phyloP scores from a whole-genome alignment of 805 yeast genomes.

The Komagataella pseudopastoris region DNA sequence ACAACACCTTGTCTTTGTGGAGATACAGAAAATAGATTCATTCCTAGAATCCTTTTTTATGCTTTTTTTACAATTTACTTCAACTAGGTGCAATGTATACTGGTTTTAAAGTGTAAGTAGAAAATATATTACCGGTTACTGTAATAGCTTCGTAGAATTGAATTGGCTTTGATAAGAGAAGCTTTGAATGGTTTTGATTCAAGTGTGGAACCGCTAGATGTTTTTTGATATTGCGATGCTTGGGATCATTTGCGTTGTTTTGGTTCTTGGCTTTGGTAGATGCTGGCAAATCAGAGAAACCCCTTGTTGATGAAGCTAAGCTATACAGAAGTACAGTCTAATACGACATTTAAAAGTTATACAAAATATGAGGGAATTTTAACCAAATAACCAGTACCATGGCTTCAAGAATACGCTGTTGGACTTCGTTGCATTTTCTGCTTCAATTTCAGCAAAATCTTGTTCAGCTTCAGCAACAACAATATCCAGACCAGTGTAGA shows the following conservation, averaged over 20 bases:
- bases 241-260: too few relatives aligned
- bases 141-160: not conserved
- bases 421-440: not conserved
- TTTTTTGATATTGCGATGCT: too few relatives aligned
- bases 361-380: too few relatives aligned
- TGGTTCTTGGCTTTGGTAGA: too few relatives aligned
- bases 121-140: not conserved
- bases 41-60: not conserved
- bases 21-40: constrained; percentile 76
- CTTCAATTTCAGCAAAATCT: not conserved
- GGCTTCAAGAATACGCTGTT: not conserved
- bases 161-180: too few relatives aligned
- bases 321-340: too few relatives aligned
- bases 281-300: too few relatives aligned
- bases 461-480: constrained; percentile 36
- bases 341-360: not conserved
- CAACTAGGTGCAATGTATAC: not conserved
- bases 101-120: not conserved
- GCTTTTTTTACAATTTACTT: not conserved
- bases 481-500: constrained; percentile 43
- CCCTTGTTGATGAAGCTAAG: not conserved
- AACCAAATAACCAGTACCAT: not conserved
- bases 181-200: too few relatives aligned
- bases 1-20: constrained; percentile 98
- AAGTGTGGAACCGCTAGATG: too few relatives aligned